Evolutionary conservation across 2,329 filamentous ascomycete species (phyloP), one percentile per base, ranked within the genome.

Genomic region (Colletotrichum sp.): DNA sequence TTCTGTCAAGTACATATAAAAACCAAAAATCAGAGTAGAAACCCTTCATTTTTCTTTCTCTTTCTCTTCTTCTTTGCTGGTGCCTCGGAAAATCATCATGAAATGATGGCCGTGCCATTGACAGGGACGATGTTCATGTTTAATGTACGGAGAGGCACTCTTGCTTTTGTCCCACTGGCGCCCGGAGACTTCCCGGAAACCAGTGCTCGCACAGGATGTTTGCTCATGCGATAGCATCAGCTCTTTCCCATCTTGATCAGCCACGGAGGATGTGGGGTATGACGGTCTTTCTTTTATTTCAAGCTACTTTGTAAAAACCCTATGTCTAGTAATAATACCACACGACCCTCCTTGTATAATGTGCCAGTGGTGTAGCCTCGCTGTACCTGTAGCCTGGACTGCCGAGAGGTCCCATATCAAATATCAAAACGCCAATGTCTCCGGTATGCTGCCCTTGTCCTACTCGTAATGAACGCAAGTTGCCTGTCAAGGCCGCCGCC

Each of bases 351-450:
- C 64, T 64, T 68, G 44, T 76, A 28, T 59, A 59, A 18, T 73
- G 55, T 64, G 16, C 24, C 32, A 49, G n/a, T 52, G 44, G 44
- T 24, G 44, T 21, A 52, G 44, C n/a, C 10, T 52, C n/a, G 44
- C 32, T 36, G 24, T 64, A n/a, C 32, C 49, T 66, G n/a, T 52
- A 36, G 26, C 60, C 49, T 49, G 21, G 18, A 28, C 26, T 36
- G 68, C 62, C n/a, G 59, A 64, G 34, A 34, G 26, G 36, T 34
- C 32, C 24, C 12, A 5, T 26, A 39, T 44, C 32, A 55, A 57
- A 55, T 8, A 36, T 57, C 39, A 72, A 72, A 75, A 76, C 73
- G 73, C 73, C 69, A 57, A 24, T 76, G 39, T 72, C 44, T 52
- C 69, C 73, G 32, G 55, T 68, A 76, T 76, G 73, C 69, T 64